A percentile compares a stretch with the other conserved stretches of the same genome.
Evolutionary conservation across 2,329 filamentous ascomycete genomes (phyloP).

Genomic region (Fusarium humuli): DNA sequence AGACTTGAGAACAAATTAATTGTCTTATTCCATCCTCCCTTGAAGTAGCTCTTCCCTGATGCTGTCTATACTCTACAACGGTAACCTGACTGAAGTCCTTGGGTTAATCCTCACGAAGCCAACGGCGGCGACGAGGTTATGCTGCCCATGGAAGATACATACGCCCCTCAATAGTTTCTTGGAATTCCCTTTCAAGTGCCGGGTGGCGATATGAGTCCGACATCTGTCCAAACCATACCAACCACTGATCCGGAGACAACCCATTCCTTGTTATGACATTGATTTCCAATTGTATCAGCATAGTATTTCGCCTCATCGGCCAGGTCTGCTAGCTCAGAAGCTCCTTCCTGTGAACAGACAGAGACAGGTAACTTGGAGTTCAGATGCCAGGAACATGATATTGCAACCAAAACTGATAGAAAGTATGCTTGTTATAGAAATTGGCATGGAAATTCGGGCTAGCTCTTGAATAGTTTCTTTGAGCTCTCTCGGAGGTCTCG

Average conservation of each 20-base stretch:
- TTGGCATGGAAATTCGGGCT: not conserved
- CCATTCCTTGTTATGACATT: too few species aligned
- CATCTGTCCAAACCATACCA: too few species aligned
- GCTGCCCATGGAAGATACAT: too few species aligned
- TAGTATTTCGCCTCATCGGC: not conserved
- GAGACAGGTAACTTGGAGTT: not conserved
- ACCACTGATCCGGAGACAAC: too few species aligned
- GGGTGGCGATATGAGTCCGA: too few species aligned
- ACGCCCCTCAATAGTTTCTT: too few species aligned
- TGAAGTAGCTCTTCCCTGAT: not conserved
- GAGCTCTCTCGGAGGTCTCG: not conserved
- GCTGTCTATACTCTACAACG: not conserved
- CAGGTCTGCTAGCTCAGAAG: not conserved
- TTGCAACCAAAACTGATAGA: fast-evolving
- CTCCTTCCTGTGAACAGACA: not conserved
- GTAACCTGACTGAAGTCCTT: not conserved
- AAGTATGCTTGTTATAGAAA: not conserved
- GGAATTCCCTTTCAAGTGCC: too few species aligned
- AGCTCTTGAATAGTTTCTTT: not conserved
- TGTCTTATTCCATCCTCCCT: not conserved
- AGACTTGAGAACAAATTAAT: not conserved
- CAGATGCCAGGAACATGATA: not conserved
- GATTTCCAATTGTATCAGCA: too few species aligned
- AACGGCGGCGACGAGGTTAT: not conserved
- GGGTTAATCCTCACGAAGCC: not conserved